Conservation (phyloP, 495 filamentous ascomycete species). For the Penicillium turbatum region DNA sequence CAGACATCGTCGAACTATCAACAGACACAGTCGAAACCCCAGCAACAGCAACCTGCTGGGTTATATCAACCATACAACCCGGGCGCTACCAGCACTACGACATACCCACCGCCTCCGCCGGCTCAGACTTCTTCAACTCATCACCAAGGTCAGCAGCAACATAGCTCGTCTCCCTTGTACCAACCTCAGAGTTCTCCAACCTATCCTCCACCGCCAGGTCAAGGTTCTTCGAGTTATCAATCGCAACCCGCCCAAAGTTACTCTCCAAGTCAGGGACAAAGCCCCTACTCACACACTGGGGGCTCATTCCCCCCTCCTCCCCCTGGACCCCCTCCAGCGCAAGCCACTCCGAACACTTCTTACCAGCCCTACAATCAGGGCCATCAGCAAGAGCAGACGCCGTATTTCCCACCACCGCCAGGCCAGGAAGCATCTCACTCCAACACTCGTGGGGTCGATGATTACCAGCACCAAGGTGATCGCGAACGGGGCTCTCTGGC, state of each 20-base stretch:
- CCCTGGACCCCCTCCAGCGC: constrained; percentile 31
- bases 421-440: constrained; percentile 30
- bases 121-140: constrained; percentile 1
- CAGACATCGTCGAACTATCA: constrained; percentile 6
- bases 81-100: constrained; percentile 1
- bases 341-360: constrained; percentile 27
- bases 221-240: constrained; percentile 20
- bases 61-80: neutral
- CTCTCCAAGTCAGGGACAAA: constrained; percentile 8
- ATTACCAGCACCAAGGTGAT: constrained; percentile 33
- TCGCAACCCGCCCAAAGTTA: constrained; percentile 11
- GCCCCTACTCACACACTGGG: constrained; percentile 36
- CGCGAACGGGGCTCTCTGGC: constrained; percentile 29
- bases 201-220: constrained; percentile 9
- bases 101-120: constrained; percentile 1
- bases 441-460: constrained; percentile 38
- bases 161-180: constrained; percentile 3
- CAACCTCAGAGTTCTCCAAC: constrained; percentile 1
- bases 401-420: constrained; percentile 44
- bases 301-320: constrained; percentile 45
- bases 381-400: constrained; percentile 9
- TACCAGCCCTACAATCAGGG: constrained; percentile 18
- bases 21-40: neutral
- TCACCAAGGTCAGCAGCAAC: constrained; percentile 8
- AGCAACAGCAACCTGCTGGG: neutral